phyloP scores from a whole-genome alignment of 495 filamentous ascomycete genomes.

The Cercophora scortea region DNA sequence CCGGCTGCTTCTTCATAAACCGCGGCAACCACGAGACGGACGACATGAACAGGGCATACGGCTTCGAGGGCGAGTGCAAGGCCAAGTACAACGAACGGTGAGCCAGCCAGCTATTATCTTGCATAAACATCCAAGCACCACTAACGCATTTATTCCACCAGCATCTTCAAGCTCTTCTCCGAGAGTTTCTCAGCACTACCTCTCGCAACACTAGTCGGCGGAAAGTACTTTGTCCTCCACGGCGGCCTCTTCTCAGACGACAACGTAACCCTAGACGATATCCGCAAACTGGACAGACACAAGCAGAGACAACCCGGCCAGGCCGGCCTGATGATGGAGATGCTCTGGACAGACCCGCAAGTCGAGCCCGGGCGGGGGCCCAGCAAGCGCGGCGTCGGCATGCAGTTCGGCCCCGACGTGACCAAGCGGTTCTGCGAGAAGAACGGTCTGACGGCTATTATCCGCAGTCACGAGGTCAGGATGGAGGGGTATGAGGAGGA shows the following conservation, averaged over 20 bases:
- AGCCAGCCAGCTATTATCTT: neutral
- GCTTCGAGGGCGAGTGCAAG: slow-evolving; percentile 96
- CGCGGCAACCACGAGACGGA: slow-evolving; percentile 98
- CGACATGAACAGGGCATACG: slow-evolving; percentile 98
- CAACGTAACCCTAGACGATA: slow-evolving; percentile 83
- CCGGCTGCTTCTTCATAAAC: slow-evolving; percentile 87
- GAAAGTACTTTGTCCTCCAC: slow-evolving; percentile 88
- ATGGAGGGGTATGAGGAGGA: slow-evolving; percentile 98
- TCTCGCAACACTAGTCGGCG: slow-evolving; percentile 83
- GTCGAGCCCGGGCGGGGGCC: slow-evolving; percentile 76
- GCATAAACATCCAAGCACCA: neutral
- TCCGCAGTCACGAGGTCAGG: slow-evolving; percentile 93
- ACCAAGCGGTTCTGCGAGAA: slow-evolving; percentile 95
- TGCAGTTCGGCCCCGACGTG: slow-evolving; percentile 95
- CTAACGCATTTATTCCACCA: slow-evolving; percentile 16
- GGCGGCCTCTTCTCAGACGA: slow-evolving; percentile 98
- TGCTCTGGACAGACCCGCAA: slow-evolving; percentile 99
- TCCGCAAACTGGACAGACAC: slow-evolving; percentile 86
- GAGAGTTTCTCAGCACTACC: slow-evolving; percentile 96
- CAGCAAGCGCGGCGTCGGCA: slow-evolving; percentile 91
- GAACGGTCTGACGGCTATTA: slow-evolving; percentile 90
- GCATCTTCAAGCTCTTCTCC: slow-evolving; percentile 92
- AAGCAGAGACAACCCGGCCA: slow-evolving; percentile 94
- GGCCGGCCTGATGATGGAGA: slow-evolving; percentile 97
- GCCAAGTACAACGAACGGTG: slow-evolving; percentile 90